Conservation (phyloP, 306 rosid genomes). For the Medicago arabica region DNA sequence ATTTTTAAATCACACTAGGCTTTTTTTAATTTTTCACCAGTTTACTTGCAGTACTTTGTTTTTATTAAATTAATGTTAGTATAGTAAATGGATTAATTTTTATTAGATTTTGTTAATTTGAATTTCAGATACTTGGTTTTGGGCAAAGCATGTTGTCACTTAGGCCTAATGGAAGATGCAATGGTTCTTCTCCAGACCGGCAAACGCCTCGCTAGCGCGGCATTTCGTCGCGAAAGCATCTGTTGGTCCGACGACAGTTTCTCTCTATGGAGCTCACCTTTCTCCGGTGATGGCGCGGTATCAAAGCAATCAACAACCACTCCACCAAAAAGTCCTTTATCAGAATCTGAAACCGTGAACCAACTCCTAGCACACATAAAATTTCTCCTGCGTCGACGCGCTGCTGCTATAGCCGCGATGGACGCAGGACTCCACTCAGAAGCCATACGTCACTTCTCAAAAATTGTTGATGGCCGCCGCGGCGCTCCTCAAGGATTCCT, state of each 20-base stretch:
- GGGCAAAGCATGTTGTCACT: constrained; percentile 92
- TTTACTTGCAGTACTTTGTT: neutral
- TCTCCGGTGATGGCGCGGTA: constrained; percentile 41
- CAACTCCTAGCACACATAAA: constrained; percentile 82
- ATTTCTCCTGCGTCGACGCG: constrained; percentile 79
- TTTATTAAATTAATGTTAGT: neutral
- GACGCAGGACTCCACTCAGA: constrained; percentile 87
- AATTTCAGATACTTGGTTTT: constrained; percentile 72
- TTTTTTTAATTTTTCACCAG: neutral
- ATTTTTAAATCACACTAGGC: neutral
- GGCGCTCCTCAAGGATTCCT: constrained; percentile 91
- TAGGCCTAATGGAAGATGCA: constrained; percentile 97
- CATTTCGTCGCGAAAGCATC: constrained; percentile 90
- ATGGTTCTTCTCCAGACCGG: constrained; percentile 96
- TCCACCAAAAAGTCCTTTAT: constrained; percentile 54
- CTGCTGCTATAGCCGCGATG: constrained; percentile 85
- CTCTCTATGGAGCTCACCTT: constrained; percentile 54
- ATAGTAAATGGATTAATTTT: neutral
- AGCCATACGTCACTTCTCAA: constrained; percentile 87
- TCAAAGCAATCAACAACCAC: constrained; percentile 40
- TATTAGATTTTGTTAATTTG: neutral
- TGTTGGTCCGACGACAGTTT: constrained; percentile 91
- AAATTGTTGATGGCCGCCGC: constrained; percentile 89
- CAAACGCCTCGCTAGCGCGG: constrained; percentile 86
- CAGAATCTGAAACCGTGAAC: constrained; percentile 65